These are phyloP conservation scores for Trichoderma parareesei DNA, from an alignment of 495 filamentous ascomycete species.

Conservation along the genomic window DNA sequence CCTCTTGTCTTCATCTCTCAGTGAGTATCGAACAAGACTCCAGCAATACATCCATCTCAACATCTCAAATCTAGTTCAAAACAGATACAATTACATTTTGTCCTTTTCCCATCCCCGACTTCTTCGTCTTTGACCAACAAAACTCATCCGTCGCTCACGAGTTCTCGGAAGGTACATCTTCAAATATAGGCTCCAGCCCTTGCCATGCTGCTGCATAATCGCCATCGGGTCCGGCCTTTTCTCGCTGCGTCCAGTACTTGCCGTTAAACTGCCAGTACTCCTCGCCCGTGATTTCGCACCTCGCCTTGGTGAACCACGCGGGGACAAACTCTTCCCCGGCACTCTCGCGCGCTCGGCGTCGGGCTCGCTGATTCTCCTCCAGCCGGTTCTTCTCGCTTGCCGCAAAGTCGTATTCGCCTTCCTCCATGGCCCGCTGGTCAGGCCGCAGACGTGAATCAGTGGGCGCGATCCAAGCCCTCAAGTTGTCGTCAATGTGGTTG, in stretches of 20 bases:
- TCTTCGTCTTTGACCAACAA: not conserved
- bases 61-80: not conserved
- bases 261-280: constrained; percentile 84
- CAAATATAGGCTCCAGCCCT: constrained; percentile 42
- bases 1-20: not conserved
- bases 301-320: constrained; percentile 71
- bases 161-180: not conserved
- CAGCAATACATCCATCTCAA: not conserved
- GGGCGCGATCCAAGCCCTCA: constrained; percentile 68
- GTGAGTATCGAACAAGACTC: not conserved
- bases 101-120: not conserved
- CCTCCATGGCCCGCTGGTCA: constrained; percentile 98
- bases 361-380: constrained; percentile 85
- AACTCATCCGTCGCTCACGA: not conserved
- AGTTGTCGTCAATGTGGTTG: constrained; percentile 72
- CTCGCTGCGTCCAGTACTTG: constrained; percentile 73
- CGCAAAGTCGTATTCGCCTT: constrained; percentile 87
- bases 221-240: constrained; percentile 41
- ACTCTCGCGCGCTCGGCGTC: constrained; percentile 61
- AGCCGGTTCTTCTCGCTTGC: constrained; percentile 91
- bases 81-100: not conserved
- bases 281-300: constrained; percentile 74
- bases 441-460: constrained; percentile 87
- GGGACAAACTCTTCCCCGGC: constrained; percentile 74
- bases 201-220: constrained; percentile 34